Evolutionary conservation across 768 basidiomycete genomes (phyloP), one percentile per base, ranked within the genome.

Genomic region (Suillus subaureus): DNA sequence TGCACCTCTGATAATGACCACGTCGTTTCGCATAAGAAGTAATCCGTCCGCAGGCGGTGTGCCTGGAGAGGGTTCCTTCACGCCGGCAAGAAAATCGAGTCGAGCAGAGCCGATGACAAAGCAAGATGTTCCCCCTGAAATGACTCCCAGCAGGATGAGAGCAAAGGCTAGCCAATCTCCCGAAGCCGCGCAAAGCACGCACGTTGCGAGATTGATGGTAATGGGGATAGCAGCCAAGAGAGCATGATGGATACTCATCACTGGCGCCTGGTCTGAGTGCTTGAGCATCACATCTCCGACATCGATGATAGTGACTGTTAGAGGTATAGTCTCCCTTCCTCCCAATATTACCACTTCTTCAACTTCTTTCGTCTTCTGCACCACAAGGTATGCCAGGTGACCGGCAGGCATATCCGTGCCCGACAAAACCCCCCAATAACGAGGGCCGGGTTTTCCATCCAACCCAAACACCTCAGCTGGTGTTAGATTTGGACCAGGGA

Each of bases 141-240:
- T 5, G 39, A 79, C 72, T 2, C 78, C 78, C 18, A 77, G 69
- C 0, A 76, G 60, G 61, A 79, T 79, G 72, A 78, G 74, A 0
- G 71, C 42, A 47, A 76, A 78, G 26, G 64, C 63, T 55, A 51
- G 73, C 78, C 78, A 79, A 56, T 79, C 78, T 18, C 18, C 56
- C 37, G 66, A 64, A 26, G 73, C 0, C 2, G 72, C 78, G 51
- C 73, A 78, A 33, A 72, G 61, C 56, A 68, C 61, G 56, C 74
- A 75, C 6, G 69, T 65, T 12, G 23, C 64, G 47, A 71, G 15
- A 66, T 75, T 79, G 61, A 63, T 28, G 0, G 49, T 11, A 28
- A 77, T 77, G 0, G 77, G 74, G 6, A 78, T 40, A 43, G 68
- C 8, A 26, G 71, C 73, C 23, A 76, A 26, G 5, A 75, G 61